A percentile compares a stretch with the other conserved stretches of the same genome.
Conservation (phyloP, 129 eudicot genomes). For the Centrapalus pauciflorus region DNA sequence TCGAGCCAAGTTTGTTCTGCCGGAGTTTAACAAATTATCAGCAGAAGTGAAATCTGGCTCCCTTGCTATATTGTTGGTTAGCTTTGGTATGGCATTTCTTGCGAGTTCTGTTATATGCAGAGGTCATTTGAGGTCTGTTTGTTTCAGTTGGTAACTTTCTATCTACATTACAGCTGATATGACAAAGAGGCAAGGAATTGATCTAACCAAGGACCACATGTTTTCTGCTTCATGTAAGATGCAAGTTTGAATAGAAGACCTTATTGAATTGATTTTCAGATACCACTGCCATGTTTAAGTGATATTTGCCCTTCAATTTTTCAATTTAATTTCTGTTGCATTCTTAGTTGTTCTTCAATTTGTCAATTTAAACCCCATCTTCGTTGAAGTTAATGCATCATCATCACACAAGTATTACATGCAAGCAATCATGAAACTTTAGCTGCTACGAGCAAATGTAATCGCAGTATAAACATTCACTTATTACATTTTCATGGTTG, state of each 20-base stretch:
- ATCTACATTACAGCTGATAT: constrained; percentile 37
- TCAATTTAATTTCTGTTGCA: background rate
- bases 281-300: background rate
- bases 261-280: background rate
- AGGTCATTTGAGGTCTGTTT: background rate
- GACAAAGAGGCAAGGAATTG: constrained; percentile 26
- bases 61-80: constrained; percentile 61
- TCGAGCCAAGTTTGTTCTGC: constrained; percentile 60
- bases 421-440: background rate
- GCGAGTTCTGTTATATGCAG: constrained; percentile 5
- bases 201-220: constrained; percentile 37
- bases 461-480: constrained; percentile 1
- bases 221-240: constrained; percentile 60
- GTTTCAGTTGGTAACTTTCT: constrained; percentile 6
- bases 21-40: constrained; percentile 72
- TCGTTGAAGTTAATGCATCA: background rate
- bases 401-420: background rate
- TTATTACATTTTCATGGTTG: background rate
- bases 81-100: constrained; percentile 62
- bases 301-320: background rate
- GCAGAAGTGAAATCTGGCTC: constrained; percentile 63
- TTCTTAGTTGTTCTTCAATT: background rate
- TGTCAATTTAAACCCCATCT: background rate
- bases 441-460: background rate
- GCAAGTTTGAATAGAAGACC: background rate